Evolutionary conservation across 2,329 filamentous ascomycete genomes (phyloP), one percentile per base, ranked within the genome.

Genomic region (Dissoconium aciculare): DNA sequence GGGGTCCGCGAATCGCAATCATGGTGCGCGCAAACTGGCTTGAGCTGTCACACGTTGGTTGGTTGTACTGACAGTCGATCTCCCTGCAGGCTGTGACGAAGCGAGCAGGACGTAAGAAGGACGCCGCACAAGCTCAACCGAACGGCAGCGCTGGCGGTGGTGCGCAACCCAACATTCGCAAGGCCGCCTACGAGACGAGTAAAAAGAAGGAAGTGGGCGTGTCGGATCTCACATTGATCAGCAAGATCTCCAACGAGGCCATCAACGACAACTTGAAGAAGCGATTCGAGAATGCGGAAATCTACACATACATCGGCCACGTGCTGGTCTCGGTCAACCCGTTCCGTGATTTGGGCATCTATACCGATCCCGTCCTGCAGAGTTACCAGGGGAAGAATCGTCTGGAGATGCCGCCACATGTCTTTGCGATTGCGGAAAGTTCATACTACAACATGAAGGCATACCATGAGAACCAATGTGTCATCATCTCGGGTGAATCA

Each of bases 191-290:
- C 60, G 89, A 98, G 57, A 82, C 75, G 38, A 81, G 77, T 43
- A 95, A 95, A 70, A 98, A 95, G 75, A 95, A 93, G 71, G 85
- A 98, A 60, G 89, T 98, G 47, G 89, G 89, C 44, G 89, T 98
- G 32, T 94, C 89, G 33, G 89, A 98, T 66, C 69, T 98, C 55
- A 98, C 89, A 3, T 67, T 98, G 49, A 78, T 98, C 53, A 94
- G 85, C 67, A 95, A 95, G 60, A 91, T 98, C 43, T 93, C 85
- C 44, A 95, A 98, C 58, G 89, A 98, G 58, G 85, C 87, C 38
- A 98, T 98, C 66, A 98, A 98, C 63, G 89, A 95, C 35, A 98
- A 98, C 57, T 57, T 98, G 57, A 93, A 94, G 68, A 91, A 95
- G 65, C 76, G 89, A 39, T 98, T 98, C 59, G 83, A 95, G 55